phyloP scores from a whole-genome alignment of 148 eudicot genomes.

The Amaranthus palmeri region DNA sequence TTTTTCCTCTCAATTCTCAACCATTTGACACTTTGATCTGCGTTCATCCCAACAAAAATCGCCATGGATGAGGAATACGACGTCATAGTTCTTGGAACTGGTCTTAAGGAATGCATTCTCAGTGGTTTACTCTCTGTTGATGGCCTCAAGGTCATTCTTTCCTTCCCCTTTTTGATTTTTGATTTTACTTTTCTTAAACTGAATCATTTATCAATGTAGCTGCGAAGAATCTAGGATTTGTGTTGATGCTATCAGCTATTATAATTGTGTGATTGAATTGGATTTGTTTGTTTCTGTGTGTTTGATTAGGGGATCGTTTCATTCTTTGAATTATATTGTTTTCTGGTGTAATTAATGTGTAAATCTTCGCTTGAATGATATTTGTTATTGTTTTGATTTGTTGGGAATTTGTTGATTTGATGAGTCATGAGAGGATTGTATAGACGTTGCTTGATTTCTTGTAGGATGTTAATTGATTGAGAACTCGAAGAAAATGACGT shows the following conservation, averaged over 20 bases:
- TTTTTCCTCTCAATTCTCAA: not conserved
- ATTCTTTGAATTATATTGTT: not conserved
- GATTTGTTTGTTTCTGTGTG: constrained; percentile 8
- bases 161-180: not conserved
- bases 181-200: not conserved
- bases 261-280: constrained; percentile 5
- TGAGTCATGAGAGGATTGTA: not conserved
- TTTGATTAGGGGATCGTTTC: not conserved
- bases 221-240: not conserved
- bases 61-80: constrained; percentile 58
- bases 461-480: not conserved
- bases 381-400: not conserved
- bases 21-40: constrained; percentile 15
- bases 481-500: not conserved
- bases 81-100: constrained; percentile 52
- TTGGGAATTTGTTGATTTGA: not conserved
- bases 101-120: constrained; percentile 62
- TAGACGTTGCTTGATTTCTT: no score
- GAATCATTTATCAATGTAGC: not conserved
- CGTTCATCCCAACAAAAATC: constrained; percentile 5
- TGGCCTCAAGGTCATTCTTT: constrained; percentile 44
- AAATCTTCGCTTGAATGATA: not conserved
- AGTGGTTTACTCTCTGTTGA: constrained; percentile 59
- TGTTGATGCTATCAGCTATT: not conserved
- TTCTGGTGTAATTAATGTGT: not conserved